A percentile compares a stretch with the other conserved stretches of the same genome.
These are phyloP conservation scores for Cyclocybe aegerita DNA, from an alignment of 768 basidiomycete genomes.

Conservation along the genomic window DNA sequence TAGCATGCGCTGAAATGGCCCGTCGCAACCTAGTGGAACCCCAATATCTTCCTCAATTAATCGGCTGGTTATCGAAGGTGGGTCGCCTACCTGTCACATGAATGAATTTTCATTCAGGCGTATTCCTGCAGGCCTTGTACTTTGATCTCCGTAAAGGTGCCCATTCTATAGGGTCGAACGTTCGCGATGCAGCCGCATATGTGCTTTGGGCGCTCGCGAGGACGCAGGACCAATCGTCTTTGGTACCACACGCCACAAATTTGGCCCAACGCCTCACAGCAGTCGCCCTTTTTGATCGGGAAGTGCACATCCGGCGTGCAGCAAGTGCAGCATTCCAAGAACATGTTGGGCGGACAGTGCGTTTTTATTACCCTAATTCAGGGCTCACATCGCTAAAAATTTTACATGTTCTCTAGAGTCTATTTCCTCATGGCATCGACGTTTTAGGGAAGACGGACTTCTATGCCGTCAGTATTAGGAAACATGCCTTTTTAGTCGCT, in stretches of 20 bases:
- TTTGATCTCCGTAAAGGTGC: constrained; percentile 92
- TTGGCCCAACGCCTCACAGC: constrained; percentile 75
- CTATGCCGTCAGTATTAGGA: constrained; percentile 84
- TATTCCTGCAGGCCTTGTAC: constrained; percentile 66
- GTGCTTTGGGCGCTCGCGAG: constrained; percentile 94
- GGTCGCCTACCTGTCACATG: constrained; percentile 7
- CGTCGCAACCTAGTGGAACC: constrained; percentile 71
- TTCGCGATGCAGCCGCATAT: constrained; percentile 93
- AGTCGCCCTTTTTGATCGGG: constrained; percentile 87
- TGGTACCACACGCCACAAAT: constrained; percentile 58
- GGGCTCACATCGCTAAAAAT: constrained; percentile 10
- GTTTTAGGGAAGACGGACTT: constrained; percentile 92
- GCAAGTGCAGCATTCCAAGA: constrained; percentile 99
- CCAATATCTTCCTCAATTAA: constrained; percentile 56
- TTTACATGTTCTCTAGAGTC: constrained; percentile 45
- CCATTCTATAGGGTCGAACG: constrained; percentile 92
- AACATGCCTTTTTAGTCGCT: constrained; percentile 81
- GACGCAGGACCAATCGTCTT: constrained; percentile 56
- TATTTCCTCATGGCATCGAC: constrained; percentile 94
- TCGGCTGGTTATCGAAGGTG: constrained; percentile 85
- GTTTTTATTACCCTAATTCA: constrained; percentile 1
- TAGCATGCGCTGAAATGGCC: constrained; percentile 92
- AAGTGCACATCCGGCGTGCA: constrained; percentile 91
- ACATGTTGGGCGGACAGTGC: constrained; percentile 89
- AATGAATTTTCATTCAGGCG: neutral